A percentile compares a stretch with the other conserved stretches of the same genome.
phyloP scores from a whole-genome alignment of 2,329 filamentous ascomycete genomes.

The Aspergillus jensenii region DNA sequence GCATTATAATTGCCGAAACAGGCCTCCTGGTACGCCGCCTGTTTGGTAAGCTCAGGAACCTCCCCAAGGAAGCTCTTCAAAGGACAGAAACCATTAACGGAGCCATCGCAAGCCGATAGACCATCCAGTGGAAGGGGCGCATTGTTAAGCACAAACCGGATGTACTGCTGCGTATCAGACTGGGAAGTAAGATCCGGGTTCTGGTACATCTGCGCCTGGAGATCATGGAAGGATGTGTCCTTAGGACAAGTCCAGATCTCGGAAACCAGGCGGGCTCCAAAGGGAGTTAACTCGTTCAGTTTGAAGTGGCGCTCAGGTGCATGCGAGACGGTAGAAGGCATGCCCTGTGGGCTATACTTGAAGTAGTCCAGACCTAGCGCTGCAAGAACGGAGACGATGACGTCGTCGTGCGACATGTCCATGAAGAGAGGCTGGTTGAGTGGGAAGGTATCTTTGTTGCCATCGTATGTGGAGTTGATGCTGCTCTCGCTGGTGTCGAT shows the following conservation, averaged over 20 bases:
- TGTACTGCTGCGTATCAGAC: conserved; percentile 21
- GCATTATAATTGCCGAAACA: conserved; percentile 30
- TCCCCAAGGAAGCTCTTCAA: conserved; percentile 27
- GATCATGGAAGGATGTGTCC: conserved; percentile 28
- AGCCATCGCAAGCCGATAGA: conserved; percentile 24
- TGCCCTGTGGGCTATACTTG: conserved; percentile 27
- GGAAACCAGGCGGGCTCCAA: conserved; percentile 55
- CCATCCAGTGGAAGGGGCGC: conserved; percentile 30
- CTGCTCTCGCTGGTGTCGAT: conserved; percentile 51
- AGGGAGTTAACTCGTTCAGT: conserved; percentile 54
- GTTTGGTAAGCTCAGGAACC: conserved; percentile 23
- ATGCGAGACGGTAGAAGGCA: conserved; percentile 28
- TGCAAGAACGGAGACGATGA: conserved; percentile 51
- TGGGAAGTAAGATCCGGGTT: conserved; percentile 25
- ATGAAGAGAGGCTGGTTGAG: conserved; percentile 51
- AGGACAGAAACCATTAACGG: conserved; percentile 30
- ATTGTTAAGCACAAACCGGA: conserved; percentile 33
- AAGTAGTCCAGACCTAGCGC: conserved; percentile 58
- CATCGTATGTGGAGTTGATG: conserved; percentile 52
- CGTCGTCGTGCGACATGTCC: conserved; percentile 56
- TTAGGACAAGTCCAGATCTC: conserved; percentile 55
- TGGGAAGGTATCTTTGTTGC: conserved; percentile 49
- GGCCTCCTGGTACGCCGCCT: conserved; percentile 29
- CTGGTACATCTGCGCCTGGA: conserved; percentile 37
- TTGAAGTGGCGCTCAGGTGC: conserved; percentile 51